Base-by-base conservation (phyloP, 371 early-diverging fungal species). In the Actinomucor elegans region DNA sequence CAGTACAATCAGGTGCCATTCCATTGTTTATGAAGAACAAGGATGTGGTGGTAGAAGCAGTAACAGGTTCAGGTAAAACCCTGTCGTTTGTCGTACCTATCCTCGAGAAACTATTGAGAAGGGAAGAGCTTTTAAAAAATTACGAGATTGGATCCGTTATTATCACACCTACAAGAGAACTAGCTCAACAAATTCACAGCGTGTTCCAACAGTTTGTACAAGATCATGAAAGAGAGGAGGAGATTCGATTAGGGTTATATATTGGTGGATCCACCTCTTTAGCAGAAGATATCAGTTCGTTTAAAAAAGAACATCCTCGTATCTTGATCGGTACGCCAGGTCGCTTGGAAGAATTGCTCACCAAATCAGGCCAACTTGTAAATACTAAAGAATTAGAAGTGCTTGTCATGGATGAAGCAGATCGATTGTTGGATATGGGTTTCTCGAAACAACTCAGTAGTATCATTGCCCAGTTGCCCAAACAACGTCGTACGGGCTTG, bases 51-150 rank as follows among this genome's bases (percentile, higher is more conserved):
- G 98, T 97, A 0, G 97, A 98, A 69, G 99, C 99, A 12, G 96
- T 94, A 7, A 99, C 99, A 5, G 99, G 99, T n/a, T 94, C 96
- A 4, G 99, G 99, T 38, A 99, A 99, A 64, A 99, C 99, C 0
- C 75, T 99, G 14, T 86, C 98, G 0, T 99, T 98, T 79, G 77
- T 97, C 5, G 83, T 99, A n/a, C 99, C 99, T 8, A 85, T 98
- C 24, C 72, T 99, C 6, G 94, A 97, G 61, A 87, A 92, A 61
- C 73, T 97, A 7, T 57, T 84, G 38, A 72, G 84, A 26, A 68
- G 85, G 49, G 82, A 76, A 45, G 73, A 66, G 3, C 76, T 80
- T 20, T 71, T 91, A 15, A 66, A 70, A n/a, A 82, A 81, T 8
- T 66, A 85, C 44, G 85, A 95, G 28, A 79, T 96, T n/a, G 94